Percentiles rank a stretch among this genome's conserved stretches.
These are phyloP conservation scores for Cylindrotheca fusiformis DNA, from an alignment of 108 stramenopile species.

Conservation along the genomic window DNA sequence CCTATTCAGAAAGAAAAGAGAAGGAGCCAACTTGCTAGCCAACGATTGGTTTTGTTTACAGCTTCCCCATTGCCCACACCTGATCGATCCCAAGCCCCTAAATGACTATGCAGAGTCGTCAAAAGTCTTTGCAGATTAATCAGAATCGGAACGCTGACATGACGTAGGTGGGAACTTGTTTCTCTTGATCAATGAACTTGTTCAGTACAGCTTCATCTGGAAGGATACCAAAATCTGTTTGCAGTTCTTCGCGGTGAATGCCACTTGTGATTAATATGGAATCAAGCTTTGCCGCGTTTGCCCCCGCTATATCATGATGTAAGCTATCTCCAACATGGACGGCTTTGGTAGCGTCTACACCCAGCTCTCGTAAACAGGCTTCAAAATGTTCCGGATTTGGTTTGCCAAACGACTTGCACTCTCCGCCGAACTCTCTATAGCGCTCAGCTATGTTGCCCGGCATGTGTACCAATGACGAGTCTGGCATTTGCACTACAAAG, in stretches of 20 bases:
- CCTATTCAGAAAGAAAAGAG: no score
- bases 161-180: constrained; percentile 40
- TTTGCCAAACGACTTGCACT: constrained; percentile 66
- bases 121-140: no score
- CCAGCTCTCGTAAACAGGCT: constrained; percentile 48
- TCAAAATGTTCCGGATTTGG: constrained; percentile 65
- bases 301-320: constrained; percentile 88
- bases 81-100: no score
- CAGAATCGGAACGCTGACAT: constrained; percentile 36
- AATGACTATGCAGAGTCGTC: no score
- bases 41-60: no score
- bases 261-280: constrained; percentile 73
- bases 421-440: constrained; percentile 57
- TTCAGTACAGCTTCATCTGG: constrained; percentile 16
- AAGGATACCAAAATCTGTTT: constrained; percentile 23
- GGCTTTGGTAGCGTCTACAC: no score
- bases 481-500: constrained; percentile 49
- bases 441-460: constrained; percentile 68
- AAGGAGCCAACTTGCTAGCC: no score
- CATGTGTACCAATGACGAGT: constrained; percentile 61
- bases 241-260: constrained; percentile 65
- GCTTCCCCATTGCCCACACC: no score
- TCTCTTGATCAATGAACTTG: constrained; percentile 20
- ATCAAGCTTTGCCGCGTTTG: constrained; percentile 60
- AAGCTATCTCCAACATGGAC: constrained; percentile 88